Evolutionary conservation across 495 filamentous ascomycete species (phyloP).

Genomic region (Aspergillus nidulans): DNA sequence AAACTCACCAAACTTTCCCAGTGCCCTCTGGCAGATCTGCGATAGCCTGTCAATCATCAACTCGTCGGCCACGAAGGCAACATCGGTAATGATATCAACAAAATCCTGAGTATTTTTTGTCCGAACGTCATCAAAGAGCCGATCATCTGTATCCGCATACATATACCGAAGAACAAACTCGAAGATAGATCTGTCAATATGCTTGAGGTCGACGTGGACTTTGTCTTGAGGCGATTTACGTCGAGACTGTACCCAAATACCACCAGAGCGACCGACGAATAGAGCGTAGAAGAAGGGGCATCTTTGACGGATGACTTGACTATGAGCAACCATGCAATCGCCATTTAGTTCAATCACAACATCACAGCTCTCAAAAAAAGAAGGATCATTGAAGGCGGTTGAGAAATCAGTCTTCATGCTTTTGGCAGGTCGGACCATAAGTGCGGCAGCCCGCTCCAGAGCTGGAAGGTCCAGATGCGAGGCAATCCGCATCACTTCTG

Average conservation of each 20-base stretch:
- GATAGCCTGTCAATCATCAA: slow-evolving; percentile 90
- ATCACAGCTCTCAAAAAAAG: slow-evolving; percentile 73
- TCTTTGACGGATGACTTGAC: slow-evolving; percentile 69
- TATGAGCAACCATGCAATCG: slow-evolving; percentile 64
- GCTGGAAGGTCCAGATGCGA: slow-evolving; percentile 58
- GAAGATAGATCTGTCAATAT: slow-evolving; percentile 69
- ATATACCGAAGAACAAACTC: slow-evolving; percentile 73
- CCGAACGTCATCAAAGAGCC: slow-evolving; percentile 75
- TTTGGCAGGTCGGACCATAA: slow-evolving; percentile 60
- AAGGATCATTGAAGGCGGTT: slow-evolving; percentile 57
- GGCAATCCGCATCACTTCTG: slow-evolving; percentile 77
- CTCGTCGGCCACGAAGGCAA: slow-evolving; percentile 86
- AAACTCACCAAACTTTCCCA: slow-evolving; percentile 75
- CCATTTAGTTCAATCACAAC: slow-evolving; percentile 71
- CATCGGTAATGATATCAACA: slow-evolving; percentile 83
- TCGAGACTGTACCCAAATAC: slow-evolving; percentile 73
- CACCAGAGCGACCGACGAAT: slow-evolving; percentile 78
- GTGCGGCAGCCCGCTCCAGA: slow-evolving; percentile 69
- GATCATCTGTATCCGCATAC: slow-evolving; percentile 76
- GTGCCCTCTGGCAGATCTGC: slow-evolving; percentile 80
- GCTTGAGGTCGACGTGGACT: slow-evolving; percentile 75
- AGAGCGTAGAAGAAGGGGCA: slow-evolving; percentile 91
- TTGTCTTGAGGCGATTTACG: slow-evolving; percentile 47
- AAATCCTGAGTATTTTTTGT: slow-evolving; percentile 72
- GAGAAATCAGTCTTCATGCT: slow-evolving; percentile 65